Evolutionary conservation across 129 eudicot genomes (phyloP), one percentile per base, ranked within the genome.

Genomic region (Solidago caesia): DNA sequence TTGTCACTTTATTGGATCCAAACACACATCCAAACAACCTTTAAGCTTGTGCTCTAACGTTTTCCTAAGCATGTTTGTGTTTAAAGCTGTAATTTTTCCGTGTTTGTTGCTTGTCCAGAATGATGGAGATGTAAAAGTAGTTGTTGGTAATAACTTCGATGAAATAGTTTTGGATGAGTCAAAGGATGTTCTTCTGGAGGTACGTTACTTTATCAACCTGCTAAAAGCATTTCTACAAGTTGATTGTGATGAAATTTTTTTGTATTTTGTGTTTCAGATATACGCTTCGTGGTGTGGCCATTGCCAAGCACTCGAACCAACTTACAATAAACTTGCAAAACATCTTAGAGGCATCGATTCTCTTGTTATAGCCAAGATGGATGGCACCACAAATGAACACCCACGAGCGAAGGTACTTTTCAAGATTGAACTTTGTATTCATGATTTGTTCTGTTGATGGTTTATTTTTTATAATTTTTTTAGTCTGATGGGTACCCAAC

Each of bases 121-220:
- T 65, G 95, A 95, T 1, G 96, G 89, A 25, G 96, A 87, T 76
- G 99, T 91, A 68, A 95, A 91, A 77, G 81, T 91, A 55, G 96
- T 95, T 1, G 99, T 95, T 44, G 99, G 97, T 66, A 73, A 95
- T 69, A 95, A 91, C 73, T 95, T 95, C 25, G 97, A 95, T 33
- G 95, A 89, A 64, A 87, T 95, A 48, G 99, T 91, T 62, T 59
- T 95, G 81, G 96, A 95, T 29, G 97, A 95, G 75, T 95, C 99
- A 7, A 95, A 91, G 77, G 99, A 95, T 76, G 99, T 95, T 76
- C 99, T 95, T 82, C 89, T 95, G 53, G 96, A 95, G 99, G 97
- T 95, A 85, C 51, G 29, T 66, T 55, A 9, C 29, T 60, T 46
- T 7, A 25, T 68, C 45, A 27, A 68, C 49, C 15, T 41, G 4